A percentile compares a stretch with the other conserved stretches of the same genome.
These are phyloP conservation scores for Mycena vulgaris DNA, from an alignment of 768 basidiomycete genomes.

Conservation along the genomic window DNA sequence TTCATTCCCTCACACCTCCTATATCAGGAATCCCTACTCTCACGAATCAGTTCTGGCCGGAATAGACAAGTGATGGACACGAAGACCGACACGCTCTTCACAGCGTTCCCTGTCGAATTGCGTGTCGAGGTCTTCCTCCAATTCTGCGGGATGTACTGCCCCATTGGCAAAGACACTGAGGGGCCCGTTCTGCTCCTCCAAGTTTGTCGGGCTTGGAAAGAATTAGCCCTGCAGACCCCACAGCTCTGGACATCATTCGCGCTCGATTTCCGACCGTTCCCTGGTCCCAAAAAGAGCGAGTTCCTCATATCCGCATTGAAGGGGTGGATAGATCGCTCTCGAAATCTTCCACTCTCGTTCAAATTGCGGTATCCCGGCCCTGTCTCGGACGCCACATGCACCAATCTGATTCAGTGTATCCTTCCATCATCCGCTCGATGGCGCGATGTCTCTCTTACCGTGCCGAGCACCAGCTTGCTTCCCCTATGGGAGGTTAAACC, in stretches of 20 bases:
- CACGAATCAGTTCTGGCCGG: conserved; percentile 11
- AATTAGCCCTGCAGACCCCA: conserved; percentile 55
- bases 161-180: conserved; percentile 46
- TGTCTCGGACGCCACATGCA: conserved; percentile 26
- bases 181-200: conserved; percentile 57
- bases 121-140: conserved; percentile 62
- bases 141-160: conserved; percentile 52
- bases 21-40: conserved; percentile 10
- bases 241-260: conserved; percentile 65
- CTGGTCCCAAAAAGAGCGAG: conserved; percentile 32
- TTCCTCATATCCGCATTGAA: conserved; percentile 45
- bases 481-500: conserved; percentile 43
- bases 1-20: not conserved
- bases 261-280: conserved; percentile 44
- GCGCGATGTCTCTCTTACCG: conserved; percentile 52
- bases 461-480: conserved; percentile 49
- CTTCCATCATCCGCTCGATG: conserved; percentile 46
- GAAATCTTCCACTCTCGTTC: conserved; percentile 30
- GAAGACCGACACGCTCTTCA: conserved; percentile 45
- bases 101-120: conserved; percentile 61
- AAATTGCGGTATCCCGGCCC: conserved; percentile 26
- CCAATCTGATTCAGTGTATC: conserved; percentile 22
- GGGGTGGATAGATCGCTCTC: conserved; percentile 58
- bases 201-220: conserved; percentile 62
- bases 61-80: conserved; percentile 6